Conservation (phyloP, 108 stramenopile species). For the Cyclostephanos invisitatus region DNA sequence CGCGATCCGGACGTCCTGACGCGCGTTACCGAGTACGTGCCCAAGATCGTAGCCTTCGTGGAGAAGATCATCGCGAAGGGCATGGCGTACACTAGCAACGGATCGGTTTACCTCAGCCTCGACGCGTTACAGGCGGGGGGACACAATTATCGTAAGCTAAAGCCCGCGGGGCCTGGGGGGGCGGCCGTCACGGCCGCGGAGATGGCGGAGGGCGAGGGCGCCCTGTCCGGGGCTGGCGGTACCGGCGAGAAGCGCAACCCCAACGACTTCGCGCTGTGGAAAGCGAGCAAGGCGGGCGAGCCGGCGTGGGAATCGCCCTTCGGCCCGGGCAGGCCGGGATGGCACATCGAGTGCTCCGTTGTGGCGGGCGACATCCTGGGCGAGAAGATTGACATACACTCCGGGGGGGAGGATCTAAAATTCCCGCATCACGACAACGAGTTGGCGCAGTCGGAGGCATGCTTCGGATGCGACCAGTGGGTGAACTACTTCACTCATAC, state of each 20-base stretch:
- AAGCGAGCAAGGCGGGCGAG: constrained; percentile 92
- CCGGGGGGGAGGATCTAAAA: constrained; percentile 97
- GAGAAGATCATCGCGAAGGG: constrained; percentile 87
- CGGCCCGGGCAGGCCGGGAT: constrained; percentile 97
- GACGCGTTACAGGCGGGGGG: constrained; percentile 72
- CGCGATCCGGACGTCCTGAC: constrained; percentile 88
- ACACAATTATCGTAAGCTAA: constrained; percentile 73
- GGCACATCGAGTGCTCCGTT: constrained; percentile 99
- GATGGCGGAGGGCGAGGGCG: constrained; percentile 97
- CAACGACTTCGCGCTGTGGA: constrained; percentile 99
- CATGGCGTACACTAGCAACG: constrained; percentile 93
- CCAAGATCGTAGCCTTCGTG: constrained; percentile 91
- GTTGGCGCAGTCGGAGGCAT: constrained; percentile 94
- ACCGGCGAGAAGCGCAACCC: constrained; percentile 78
- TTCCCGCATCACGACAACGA: constrained; percentile 99
- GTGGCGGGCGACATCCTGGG: constrained; percentile 92
- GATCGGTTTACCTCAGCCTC: constrained; percentile 93
- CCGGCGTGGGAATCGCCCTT: constrained; percentile 96
- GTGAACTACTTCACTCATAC: constrained; percentile 93
- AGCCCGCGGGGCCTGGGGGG: constrained; percentile 60
- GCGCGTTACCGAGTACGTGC: constrained; percentile 95
- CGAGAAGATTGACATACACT: constrained; percentile 87
- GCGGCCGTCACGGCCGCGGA: constrained; percentile 77
- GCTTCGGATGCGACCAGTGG: constrained; percentile 82
- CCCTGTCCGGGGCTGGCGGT: constrained; percentile 53